Evolutionary conservation across 768 basidiomycete species (phyloP), one percentile per base, ranked within the genome.

Genomic region (Russula earlei): DNA sequence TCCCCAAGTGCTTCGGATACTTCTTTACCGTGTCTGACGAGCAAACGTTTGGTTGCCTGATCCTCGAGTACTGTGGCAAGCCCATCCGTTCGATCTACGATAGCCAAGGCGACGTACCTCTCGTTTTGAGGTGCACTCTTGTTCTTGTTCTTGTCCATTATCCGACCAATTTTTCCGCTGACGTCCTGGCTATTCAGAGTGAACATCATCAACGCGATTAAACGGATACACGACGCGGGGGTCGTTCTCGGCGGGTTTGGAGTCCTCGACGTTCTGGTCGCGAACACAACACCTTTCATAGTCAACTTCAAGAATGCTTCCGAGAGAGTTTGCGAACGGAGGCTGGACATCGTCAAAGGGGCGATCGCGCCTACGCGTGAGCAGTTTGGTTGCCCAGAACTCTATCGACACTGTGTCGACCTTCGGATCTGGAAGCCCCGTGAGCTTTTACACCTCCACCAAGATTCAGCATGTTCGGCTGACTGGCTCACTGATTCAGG

Each of bases 1-100:
- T 56, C 42, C 55, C 55, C 24, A 50, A 50, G 10, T 56, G 55
- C 42, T 50, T 50, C 29, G 55, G 55, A 36, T 56, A 44, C 22
- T 56, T 50, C 49, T 50, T 45, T 42, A 56, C 34, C 17, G 34
- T 15, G 1, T 50, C 55, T 3, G 55, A 56, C 17, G 29, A 22
- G 3, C 55, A 44, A 24, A 5, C 19, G 0, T 56, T 56, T 43
- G 55, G 49, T 3, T 56, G 55, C n/a, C 38, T 56, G 19, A 20
- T 56, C 7, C 33, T 56, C 12, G 55, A 45, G 27, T 56, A 56
- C 37, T 50, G 49, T 20, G 55, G 55, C 5, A 56, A 50, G 42
- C 48, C 55, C 5, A 31, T 56, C 15, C 55, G 55, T 24, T 56
- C 55, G 0, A 29, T 38, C 34, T 56, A 56, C 20, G 55, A 56